Evolutionary conservation across 2,329 filamentous ascomycete genomes (phyloP), one percentile per base, ranked within the genome.

Genomic region (Cadophora malorum): DNA sequence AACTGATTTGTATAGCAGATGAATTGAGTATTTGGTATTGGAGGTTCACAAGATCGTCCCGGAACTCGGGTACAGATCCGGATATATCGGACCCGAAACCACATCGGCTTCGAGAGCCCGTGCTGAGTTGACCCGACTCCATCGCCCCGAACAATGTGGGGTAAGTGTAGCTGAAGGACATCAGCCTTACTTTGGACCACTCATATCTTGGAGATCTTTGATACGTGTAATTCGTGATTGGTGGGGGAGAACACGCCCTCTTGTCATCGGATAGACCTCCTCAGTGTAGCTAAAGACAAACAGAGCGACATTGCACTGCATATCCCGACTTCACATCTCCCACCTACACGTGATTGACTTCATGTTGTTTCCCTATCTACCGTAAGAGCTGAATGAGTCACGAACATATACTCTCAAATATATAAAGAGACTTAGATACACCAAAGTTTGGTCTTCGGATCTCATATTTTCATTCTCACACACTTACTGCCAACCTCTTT

Each of bases 111-210:
- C 56, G n/a, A 25, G 56, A 6, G 3, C 23, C 55, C 56, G 33
- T 59, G 25, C 21, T 23, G 14, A 41, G 35, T 19, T 59, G 33
- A 59, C 33, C 56, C 35, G 56, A 9, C 35, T 16, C 56, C 56
- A 59, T 59, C 33, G 33, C 33, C 21, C 56, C 56, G 56, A 59
- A 59, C 56, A 41, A 16, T 59, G 56, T 59, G 56, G 56, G 56
- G 33, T 59, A 59, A 25, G 56, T 2, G 10, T 25, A 21, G 23
- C 35, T 59, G 35, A 21, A 45, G 33, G 14, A 16, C 35, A 59
- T 59, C 33, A 19, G 56, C 55, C n/a, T 2, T 25, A 16, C 35
- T 8, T 9, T 25, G n/a, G 35, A 25, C 21, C 35, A 59, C 35
- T 59, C 14, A 8, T 19, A 6, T 19, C n/a, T 41, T 59, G 55